Percentiles rank a stretch among this genome's conserved stretches.
phyloP scores from a whole-genome alignment of 176 grass and related monocot species.

The Aegilops speltoides region DNA sequence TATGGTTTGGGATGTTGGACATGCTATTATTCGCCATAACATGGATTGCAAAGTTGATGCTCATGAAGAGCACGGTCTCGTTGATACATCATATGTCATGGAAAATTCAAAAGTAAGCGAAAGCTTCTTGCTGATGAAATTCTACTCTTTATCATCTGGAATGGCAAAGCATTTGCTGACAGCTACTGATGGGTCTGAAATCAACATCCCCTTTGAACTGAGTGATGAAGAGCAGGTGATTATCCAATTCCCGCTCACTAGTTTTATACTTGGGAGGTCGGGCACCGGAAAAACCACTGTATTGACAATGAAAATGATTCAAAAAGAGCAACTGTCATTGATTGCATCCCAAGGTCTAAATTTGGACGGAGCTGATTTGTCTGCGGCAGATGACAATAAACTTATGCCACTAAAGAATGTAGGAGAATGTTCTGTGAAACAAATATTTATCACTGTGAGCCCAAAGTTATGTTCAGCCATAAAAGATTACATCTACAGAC shows the following conservation, averaged over 20 bases:
- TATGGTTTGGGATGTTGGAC: constrained; percentile 46
- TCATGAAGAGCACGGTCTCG: constrained; percentile 13
- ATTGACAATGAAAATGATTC: constrained; percentile 71
- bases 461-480: constrained; percentile 81
- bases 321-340: constrained; percentile 57
- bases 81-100: constrained; percentile 24
- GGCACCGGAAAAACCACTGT: constrained; percentile 87
- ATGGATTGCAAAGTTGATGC: constrained; percentile 26
- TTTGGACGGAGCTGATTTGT: neutral
- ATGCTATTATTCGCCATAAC: constrained; percentile 51
- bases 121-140: constrained; percentile 84
- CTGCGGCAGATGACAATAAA: neutral
- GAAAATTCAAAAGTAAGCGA: constrained; percentile 82
- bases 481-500: constrained; percentile 56
- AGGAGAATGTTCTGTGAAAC: constrained; percentile 42
- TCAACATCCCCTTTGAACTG: constrained; percentile 73
- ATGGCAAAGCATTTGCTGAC: constrained; percentile 70
- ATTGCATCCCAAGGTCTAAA: constrained; percentile 52
- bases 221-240: constrained; percentile 76
- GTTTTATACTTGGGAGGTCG: constrained; percentile 80
- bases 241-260: constrained; percentile 59
- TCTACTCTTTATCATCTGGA: constrained; percentile 76
- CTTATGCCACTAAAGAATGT: neutral
- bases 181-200: constrained; percentile 65
- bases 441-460: constrained; percentile 91